A percentile compares a stretch with the other conserved stretches of the same genome.
Evolutionary conservation across 495 filamentous ascomycete species (phyloP).

Genomic region (Penicillium steckii): DNA sequence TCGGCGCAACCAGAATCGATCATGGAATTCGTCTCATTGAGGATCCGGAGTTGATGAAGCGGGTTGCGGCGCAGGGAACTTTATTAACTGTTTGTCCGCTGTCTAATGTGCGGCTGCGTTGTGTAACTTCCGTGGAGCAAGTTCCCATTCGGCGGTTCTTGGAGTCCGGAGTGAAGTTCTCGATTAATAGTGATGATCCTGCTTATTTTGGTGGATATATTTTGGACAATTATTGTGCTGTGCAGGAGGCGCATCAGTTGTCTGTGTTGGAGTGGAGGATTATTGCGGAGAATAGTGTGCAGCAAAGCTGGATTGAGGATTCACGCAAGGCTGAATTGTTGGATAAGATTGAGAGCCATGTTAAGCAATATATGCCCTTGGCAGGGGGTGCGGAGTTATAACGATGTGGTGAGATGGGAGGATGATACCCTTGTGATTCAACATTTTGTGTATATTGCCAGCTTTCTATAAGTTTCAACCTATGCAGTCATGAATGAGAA

Average conservation of each 20-base stretch:
- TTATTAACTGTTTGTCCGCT: slow-evolving; percentile 71
- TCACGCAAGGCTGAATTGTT: slow-evolving; percentile 40
- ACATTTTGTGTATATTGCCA: slow-evolving; percentile 12
- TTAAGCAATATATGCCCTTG: slow-evolving; percentile 25
- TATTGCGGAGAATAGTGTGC: slow-evolving; percentile 60
- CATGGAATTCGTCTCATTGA: slow-evolving; percentile 68
- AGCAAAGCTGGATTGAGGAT: slow-evolving; percentile 58
- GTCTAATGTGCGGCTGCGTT: slow-evolving; percentile 67
- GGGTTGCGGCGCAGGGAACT: slow-evolving; percentile 53
- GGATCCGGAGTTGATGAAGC: slow-evolving; percentile 55
- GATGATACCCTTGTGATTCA: slow-evolving; percentile 19
- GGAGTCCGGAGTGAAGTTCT: slow-evolving; percentile 63
- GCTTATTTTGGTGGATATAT: slow-evolving; percentile 82
- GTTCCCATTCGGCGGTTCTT: slow-evolving; percentile 65
- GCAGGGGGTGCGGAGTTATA: not conserved
- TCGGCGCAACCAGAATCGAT: slow-evolving; percentile 64
- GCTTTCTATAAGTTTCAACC: slow-evolving; percentile 13
- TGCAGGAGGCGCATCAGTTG: slow-evolving; percentile 69
- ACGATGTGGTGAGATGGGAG: not conserved
- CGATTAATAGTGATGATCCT: slow-evolving; percentile 75
- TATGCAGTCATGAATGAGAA: not conserved
- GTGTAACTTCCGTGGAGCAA: slow-evolving; percentile 53
- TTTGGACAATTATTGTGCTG: slow-evolving; percentile 71
- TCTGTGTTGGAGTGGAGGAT: slow-evolving; percentile 60
- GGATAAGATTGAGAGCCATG: slow-evolving; percentile 36